Evolutionary conservation across 441 rosid genomes (phyloP).

Genomic region (Euphorbia schlechtendalii): DNA sequence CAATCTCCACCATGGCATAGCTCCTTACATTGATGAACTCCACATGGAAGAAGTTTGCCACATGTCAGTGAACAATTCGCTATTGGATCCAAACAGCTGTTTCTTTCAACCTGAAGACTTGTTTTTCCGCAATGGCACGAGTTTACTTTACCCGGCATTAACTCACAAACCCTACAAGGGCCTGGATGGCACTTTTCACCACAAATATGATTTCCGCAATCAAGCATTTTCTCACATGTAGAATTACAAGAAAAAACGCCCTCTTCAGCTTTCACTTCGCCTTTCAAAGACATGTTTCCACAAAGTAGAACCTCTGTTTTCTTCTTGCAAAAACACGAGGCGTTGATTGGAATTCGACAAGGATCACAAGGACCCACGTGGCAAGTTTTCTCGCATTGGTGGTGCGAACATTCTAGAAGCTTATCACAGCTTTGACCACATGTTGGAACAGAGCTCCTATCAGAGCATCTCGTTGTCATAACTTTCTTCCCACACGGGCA

Average conservation of each 20-base stretch:
- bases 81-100: conserved; percentile 83
- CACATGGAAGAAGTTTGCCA: conserved; percentile 68
- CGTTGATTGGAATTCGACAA: conserved; percentile 61
- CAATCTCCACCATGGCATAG: conserved; percentile 81
- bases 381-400: conserved; percentile 61
- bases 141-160: conserved; percentile 59
- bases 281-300: conserved; percentile 78
- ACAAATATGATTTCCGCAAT: conserved; percentile 73
- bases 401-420: conserved; percentile 76
- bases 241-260: conserved; percentile 75
- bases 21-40: conserved; percentile 61
- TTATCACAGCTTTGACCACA: conserved; percentile 82
- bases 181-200: conserved; percentile 78
- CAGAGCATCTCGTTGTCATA: conserved; percentile 85
- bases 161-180: conserved; percentile 68
- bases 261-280: conserved; percentile 61
- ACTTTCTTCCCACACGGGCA: conserved; percentile 94
- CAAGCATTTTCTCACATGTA: conserved; percentile 54
- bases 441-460: conserved; percentile 61
- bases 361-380: conserved; percentile 87
- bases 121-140: conserved; percentile 89
- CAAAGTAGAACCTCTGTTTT: conserved; percentile 64
- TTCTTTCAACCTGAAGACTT: conserved; percentile 58
- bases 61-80: conserved; percentile 66
- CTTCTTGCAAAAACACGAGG: conserved; percentile 86